Evolutionary conservation across 345 rosid genomes (phyloP), one percentile per base, ranked within the genome.

Genomic region (Salix dunnii): DNA sequence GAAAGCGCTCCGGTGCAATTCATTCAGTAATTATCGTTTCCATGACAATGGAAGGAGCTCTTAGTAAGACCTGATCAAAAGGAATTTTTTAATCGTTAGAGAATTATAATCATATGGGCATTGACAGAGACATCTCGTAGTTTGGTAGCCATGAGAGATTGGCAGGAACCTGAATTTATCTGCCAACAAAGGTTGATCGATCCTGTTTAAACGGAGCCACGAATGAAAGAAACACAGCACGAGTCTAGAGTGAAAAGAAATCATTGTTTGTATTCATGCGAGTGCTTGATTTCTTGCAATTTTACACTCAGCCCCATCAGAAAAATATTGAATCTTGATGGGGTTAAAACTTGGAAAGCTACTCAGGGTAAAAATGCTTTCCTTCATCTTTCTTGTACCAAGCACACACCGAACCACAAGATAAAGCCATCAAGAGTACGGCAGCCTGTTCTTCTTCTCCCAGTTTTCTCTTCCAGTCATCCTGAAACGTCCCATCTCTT

Each of bases 401-500:
- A 67, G 79, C 85, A 72, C 74, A 72, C 18, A 83, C 76, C 64
- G 75, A 76, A 48, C 89, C 88, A 58, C 77, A 80, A 67, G 94
- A 90, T 12, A 90, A 71, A 76, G 88, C 84, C 94, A 90, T 90
- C 81, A 90, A 70, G 27, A 90, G 86, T 28, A 88, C 68, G 4
- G 94, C 94, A 36, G 94, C 94, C 77, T 90, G 84, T 80, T 90
- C 94, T 78, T 85, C 94, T 70, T 87, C 92, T 60, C 89, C 84
- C 61, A 85, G 55, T 74, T 85, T 82, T 77, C 78, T 82, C 75
- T 74, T 73, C 84, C 77, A 42, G 1, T 67, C 30, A n/a, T 72
- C 66, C 76, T 72, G 71, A 72, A 77, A 16, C 3, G 62, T 67
- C 51, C 28, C 61, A 17, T 72, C 79, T 72, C 75, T 55, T 38